These are phyloP conservation scores for Leccinum subtestaceum DNA, from an alignment of 768 basidiomycete species.

Conservation along the genomic window DNA sequence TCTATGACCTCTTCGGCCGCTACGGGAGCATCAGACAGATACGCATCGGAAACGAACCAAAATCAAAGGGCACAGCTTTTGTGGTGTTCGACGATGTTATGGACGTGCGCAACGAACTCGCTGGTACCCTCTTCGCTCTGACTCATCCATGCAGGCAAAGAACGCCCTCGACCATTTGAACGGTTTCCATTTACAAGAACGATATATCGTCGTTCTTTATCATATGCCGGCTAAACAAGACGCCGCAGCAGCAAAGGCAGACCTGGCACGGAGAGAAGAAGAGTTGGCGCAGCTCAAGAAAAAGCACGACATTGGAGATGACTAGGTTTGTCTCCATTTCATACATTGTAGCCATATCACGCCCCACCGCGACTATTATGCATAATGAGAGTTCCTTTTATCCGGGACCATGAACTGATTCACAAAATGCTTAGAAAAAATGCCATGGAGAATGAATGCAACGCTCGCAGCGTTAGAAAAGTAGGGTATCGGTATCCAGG, in stretches of 20 bases:
- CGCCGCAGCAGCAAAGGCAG: constrained; percentile 89
- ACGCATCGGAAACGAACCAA: constrained; percentile 86
- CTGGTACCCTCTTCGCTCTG: constrained; percentile 6
- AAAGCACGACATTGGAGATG: constrained; percentile 81
- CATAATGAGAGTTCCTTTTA: constrained; percentile 11
- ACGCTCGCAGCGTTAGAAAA: constrained; percentile 6
- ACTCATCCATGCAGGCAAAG: constrained; percentile 64
- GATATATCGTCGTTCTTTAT: constrained; percentile 96
- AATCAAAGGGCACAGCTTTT: constrained; percentile 94
- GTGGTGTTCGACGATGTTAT: constrained; percentile 96
- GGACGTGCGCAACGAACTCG: constrained; percentile 59
- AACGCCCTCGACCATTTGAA: constrained; percentile 96
- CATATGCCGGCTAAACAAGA: constrained; percentile 98
- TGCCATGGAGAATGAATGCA: constrained; percentile 8
- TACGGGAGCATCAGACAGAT: constrained; percentile 97
- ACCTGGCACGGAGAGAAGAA: constrained; percentile 87
- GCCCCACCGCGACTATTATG: constrained; percentile 4
- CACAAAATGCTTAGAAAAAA: constrained; percentile 6
- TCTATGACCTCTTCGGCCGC: constrained; percentile 96
- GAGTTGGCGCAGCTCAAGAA: constrained; percentile 85
- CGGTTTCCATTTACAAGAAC: constrained; percentile 96
- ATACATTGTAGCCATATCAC: constrained; percentile 10
- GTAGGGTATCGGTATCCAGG: constrained; percentile 1
- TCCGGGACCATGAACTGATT: constrained; percentile 4
- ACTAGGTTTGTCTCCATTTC: constrained; percentile 33